These are phyloP conservation scores for Pestalotiopsis sp. DNA, from an alignment of 2,329 filamentous ascomycete species.

Conservation along the genomic window DNA sequence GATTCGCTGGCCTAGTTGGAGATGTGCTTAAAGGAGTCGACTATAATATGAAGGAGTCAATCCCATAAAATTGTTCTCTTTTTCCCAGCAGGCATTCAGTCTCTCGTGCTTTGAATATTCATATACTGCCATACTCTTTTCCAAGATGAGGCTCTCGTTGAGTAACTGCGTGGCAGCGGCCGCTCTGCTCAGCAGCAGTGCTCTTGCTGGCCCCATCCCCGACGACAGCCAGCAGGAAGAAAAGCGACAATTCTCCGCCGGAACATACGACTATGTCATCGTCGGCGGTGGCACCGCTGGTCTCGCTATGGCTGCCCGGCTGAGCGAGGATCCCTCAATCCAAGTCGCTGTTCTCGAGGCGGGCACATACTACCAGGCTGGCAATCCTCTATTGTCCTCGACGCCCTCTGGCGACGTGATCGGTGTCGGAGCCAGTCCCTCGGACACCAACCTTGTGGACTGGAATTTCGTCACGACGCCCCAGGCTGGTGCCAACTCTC, in stretches of 20 bases:
- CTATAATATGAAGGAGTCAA: background rate
- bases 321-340: conserved; percentile 12
- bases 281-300: conserved; percentile 18
- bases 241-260: background rate
- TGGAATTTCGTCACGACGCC: conserved; percentile 27
- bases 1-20: background rate
- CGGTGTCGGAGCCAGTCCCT: conserved; percentile 16
- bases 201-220: conserved; percentile 1
- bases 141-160: conserved; percentile 1
- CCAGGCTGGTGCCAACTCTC: conserved; percentile 16
- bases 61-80: background rate
- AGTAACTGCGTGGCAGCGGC: background rate
- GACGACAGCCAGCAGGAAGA: background rate
- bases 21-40: background rate
- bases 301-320: conserved; percentile 8
- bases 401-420: conserved; percentile 23
- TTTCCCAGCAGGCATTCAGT: background rate
- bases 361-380: conserved; percentile 16
- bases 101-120: background rate
- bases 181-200: background rate
- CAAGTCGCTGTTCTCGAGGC: conserved; percentile 17
- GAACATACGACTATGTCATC: conserved; percentile 17
- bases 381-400: conserved; percentile 17
- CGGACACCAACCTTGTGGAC: conserved; percentile 20
- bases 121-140: background rate